Evolutionary conservation across 768 basidiomycete species (phyloP).

Genomic region (Lenzites betulinus): DNA sequence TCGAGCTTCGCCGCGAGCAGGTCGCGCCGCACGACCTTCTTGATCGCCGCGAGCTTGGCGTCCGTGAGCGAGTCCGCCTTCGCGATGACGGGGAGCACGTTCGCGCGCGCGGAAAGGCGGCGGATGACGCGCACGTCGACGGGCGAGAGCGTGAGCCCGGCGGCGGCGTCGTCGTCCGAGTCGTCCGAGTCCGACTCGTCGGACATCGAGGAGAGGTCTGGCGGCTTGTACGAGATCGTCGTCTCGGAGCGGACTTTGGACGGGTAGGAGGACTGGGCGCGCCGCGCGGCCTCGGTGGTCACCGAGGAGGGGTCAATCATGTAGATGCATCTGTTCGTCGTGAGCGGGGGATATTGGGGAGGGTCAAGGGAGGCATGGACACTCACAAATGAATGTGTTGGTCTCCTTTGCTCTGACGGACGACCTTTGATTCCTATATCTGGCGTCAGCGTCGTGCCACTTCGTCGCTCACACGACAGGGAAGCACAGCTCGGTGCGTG

Average conservation of each 20-base stretch:
- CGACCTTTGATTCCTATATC: slow-evolving; percentile 80
- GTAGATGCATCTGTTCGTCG: slow-evolving; percentile 68
- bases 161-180: slow-evolving; percentile 51
- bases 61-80: slow-evolving; percentile 84
- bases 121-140: slow-evolving; percentile 79
- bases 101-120: slow-evolving; percentile 70
- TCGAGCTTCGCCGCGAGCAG: slow-evolving; percentile 66
- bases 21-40: slow-evolving; percentile 70
- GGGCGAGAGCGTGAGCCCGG: slow-evolving; percentile 66
- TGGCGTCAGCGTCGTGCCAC: neutral
- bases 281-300: slow-evolving; percentile 54
- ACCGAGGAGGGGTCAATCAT: slow-evolving; percentile 80
- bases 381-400: slow-evolving; percentile 87
- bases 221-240: slow-evolving; percentile 56
- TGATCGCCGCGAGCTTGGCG: slow-evolving; percentile 67
- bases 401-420: slow-evolving; percentile 85
- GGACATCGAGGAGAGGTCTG: slow-evolving; percentile 50
- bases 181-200: slow-evolving; percentile 55
- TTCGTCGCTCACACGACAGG: neutral
- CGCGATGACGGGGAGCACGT: slow-evolving; percentile 81
- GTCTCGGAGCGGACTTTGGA: slow-evolving; percentile 65
- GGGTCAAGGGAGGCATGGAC: slow-evolving; percentile 19
- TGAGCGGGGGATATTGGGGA: slow-evolving; percentile 21
- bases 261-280: slow-evolving; percentile 50
- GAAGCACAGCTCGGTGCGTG: neutral